Percentiles rank a stretch among this genome's conserved stretches.
These are phyloP conservation scores for Tolypocladium inflatum DNA, from an alignment of 2,329 filamentous ascomycete species.

Conservation along the genomic window DNA sequence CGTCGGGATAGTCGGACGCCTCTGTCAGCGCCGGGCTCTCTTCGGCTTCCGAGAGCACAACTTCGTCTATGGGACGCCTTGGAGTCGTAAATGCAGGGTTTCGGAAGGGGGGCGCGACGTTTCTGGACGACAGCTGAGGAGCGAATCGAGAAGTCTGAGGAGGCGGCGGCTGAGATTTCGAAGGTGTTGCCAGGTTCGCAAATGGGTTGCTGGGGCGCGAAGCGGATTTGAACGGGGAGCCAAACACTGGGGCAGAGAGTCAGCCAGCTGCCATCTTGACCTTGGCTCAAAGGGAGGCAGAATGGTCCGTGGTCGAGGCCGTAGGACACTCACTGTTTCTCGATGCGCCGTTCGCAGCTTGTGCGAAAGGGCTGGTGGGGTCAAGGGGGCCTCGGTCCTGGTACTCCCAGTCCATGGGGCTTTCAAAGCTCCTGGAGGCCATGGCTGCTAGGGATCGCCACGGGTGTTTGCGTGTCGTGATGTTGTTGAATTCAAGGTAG, in stretches of 20 bases:
- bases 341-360: constrained; percentile 32
- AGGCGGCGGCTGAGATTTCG: constrained; percentile 27
- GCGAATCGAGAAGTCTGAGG: constrained; percentile 38
- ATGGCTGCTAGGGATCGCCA: constrained; percentile 20
- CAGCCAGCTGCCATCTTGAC: constrained; percentile 6
- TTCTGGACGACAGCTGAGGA: constrained; percentile 29
- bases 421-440: constrained; percentile 47
- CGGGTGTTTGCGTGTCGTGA: neutral
- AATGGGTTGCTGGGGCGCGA: constrained; percentile 23
- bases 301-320: neutral
- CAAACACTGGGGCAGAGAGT: constrained; percentile 21
- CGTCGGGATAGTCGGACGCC: constrained; percentile 40
- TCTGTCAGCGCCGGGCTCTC: constrained; percentile 52
- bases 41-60: constrained; percentile 46
- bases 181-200: constrained; percentile 25
- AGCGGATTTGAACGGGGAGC: constrained; percentile 25
- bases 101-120: constrained; percentile 43
- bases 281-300: neutral
- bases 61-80: constrained; percentile 45
- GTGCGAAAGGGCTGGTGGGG: constrained; percentile 51
- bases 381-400: constrained; percentile 48
- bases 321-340: constrained; percentile 29
- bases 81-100: constrained; percentile 58
- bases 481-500: neutral
- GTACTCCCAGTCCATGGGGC: constrained; percentile 60